Percentiles rank a stretch among this genome's conserved stretches.
Conservation (phyloP, 78 protist genomes). For the Planoprotostelium fungivorum region DNA sequence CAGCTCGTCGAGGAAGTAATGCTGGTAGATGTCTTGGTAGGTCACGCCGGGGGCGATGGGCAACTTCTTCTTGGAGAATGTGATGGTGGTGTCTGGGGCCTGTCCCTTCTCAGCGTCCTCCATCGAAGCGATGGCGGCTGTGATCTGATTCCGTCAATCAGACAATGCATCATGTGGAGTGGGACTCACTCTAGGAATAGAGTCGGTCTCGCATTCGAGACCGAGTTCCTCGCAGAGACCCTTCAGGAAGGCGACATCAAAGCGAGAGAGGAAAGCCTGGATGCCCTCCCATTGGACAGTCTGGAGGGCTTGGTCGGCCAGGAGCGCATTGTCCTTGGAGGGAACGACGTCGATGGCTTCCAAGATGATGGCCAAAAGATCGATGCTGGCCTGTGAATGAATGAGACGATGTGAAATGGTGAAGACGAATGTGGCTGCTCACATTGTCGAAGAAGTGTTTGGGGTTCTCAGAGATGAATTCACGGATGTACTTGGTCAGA, state of each 20-base stretch:
- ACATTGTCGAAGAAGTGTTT: no score
- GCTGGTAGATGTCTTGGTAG: constrained; percentile 54
- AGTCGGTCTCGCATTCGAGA: neutral
- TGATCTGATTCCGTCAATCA: neutral
- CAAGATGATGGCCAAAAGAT: no score
- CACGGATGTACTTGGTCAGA: no score
- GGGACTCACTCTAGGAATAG: neutral
- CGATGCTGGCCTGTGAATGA: no score
- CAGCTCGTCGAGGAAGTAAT: constrained; percentile 43
- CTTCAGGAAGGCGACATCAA: neutral
- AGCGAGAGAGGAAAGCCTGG: neutral
- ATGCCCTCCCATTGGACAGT: neutral
- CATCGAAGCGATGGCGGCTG: neutral
- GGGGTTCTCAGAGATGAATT: no score
- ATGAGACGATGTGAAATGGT: no score
- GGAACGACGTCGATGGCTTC: no score
- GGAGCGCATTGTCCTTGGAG: no score
- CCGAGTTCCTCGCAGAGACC: neutral
- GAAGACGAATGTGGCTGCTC: no score
- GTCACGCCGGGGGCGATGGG: constrained; percentile 11
- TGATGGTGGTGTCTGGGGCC: neutral
- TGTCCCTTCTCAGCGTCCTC: neutral
- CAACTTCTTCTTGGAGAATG: constrained; percentile 6
- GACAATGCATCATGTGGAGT: neutral
- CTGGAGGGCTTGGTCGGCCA: no score